Base-by-base conservation (phyloP, 2,329 filamentous ascomycete genomes). In the Exophiala bonariae region DNA sequence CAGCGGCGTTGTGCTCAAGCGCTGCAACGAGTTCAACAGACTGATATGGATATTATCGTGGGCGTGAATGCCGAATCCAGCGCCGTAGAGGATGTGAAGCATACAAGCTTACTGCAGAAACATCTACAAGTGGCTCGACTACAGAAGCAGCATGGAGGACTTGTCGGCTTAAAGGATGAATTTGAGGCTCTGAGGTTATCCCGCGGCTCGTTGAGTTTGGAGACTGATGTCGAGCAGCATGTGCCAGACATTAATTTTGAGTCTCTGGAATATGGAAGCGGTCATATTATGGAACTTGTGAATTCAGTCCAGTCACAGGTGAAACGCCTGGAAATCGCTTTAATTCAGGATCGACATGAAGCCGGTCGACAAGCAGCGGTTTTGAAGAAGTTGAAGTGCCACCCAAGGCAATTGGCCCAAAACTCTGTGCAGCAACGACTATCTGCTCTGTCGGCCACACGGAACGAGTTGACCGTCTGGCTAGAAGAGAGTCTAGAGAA, bases 271-370 rank as follows among this genome's bases (percentile, higher is more conserved):
- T 6, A 26, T 26, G 23, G 11, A 6, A 26, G 6, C 20, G 17
- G 2, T 10, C 10, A 22, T 4, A 34, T 9, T 17, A 10, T 14
- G 20, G 38, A 5, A 26, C 34, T 43, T 11, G 16, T 18, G 16
- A 36, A 35, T 26, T 39, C 23, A 3, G 30, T 55, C 5, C 35
- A 8, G 10, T 30, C 30, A 20, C 36, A 18, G 18, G n/a, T 55
- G 10, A 41, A 49, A 17, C 42, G 31, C 35, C 52, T 59, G 13
- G 55, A 59, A 36, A 23, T 52, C 23, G 57, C 52, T 14, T 37
- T 59, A n/a, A 44, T 58, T 11, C 39, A 45, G 23, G 53, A 55
- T n/a, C 46, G 47, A 18, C 41, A 45, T n/a, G 41, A 55, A 38
- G 44, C 49, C 3, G 48, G 37, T 35, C 36, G 23, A 3, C 44